Evolutionary conservation across 768 basidiomycete genomes (phyloP), one percentile per base, ranked within the genome.

Genomic region (Termitomyces sp.): DNA sequence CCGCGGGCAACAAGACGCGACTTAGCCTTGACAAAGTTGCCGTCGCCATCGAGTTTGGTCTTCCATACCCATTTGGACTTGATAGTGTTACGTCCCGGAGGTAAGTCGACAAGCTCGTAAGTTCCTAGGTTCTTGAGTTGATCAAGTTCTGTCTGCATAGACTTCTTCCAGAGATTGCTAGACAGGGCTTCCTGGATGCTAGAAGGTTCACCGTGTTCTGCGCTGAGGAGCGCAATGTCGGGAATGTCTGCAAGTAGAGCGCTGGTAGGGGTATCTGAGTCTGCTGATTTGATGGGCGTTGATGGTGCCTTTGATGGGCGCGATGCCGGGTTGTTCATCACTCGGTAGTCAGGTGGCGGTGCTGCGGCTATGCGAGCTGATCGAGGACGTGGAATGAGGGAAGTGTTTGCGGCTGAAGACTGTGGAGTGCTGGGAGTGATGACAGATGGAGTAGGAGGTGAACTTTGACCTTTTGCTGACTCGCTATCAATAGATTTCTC

Each of bases 101-200:
- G 72, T 31, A 63, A 41, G 4, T 73, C 58, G 0, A 56, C 61
- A 0, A 69, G 5, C 25, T 61, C 53, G 62, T 68, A 76, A 1
- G 69, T 70, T 2, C 63, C 64, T 42, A 70, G 66, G n/a, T 56
- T 56, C 22, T 64, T 44, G 1, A 70, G n/a, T n/a, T n/a, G n/a
- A n/a, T n/a, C n/a, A n/a, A n/a, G n/a, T n/a, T n/a, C n/a, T n/a
- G n/a, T n/a, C 10, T 66, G 54, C 63, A 70, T 65, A 11, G 63
- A 64, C 7, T 56, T 32, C 42, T 61, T 56, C 68, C 64, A 68
- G 20, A 66, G 33, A 0, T 52, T 16, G 23, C 18, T 46, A 20
- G 39, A 25, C 22, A 56, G 15, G 41, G 57, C 57, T 38, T 61
- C 57, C 0, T 53, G 16, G 6, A 58, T 6, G 3, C 27, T 53